Base-by-base conservation (phyloP, 2,329 filamentous ascomycete species). In the Colletotrichum tropicale region DNA sequence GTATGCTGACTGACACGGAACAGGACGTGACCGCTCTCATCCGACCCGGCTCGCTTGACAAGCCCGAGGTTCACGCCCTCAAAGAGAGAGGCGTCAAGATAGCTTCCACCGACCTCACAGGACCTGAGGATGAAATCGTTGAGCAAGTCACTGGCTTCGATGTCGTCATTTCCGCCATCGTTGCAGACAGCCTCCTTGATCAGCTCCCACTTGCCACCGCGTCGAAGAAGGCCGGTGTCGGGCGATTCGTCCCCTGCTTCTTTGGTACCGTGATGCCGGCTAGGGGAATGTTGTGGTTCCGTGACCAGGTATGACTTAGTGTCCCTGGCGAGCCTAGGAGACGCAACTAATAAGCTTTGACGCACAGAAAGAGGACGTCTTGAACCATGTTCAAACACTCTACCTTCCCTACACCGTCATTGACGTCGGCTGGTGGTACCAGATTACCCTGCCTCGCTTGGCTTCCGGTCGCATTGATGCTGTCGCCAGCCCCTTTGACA, bases 351-450 rank as follows among this genome's bases (percentile, higher is more conserved):
- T 72, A 13, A 71, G 16, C 3, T 16, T 26, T 18, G n/a, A 24
- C 5, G 9, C 8, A 8, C 36, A 77, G 70, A 91, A 91, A 83
- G 88, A 91, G 77, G 81, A 84, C 4, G 83, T 91, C 15, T 85
- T 88, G 78, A 85, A 89, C 72, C 85, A 88, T 69, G 83, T 91
- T 74, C 87, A 87, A 78, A 81, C 84, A 70, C 79, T 88, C 3
- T 81, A 84, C 36, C 84, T 92, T 2, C 88, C 89, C 0, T 92
- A 88, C 81, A 92, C 90, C 8, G 83, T 90, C 78, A 87, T 92
- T 66, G 90, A 92, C 76, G 86, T 91, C 15, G 90, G 90, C n/a
- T 90, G 84, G 83, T 92, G 90, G 91, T 89, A 90, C 79, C 89
- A 91, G 78, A 77, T 88, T 34, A 82, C 83, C 30, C 34, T 80